Conservation (phyloP, 2,329 filamentous ascomycete species). For the Fusarium hainanense region DNA sequence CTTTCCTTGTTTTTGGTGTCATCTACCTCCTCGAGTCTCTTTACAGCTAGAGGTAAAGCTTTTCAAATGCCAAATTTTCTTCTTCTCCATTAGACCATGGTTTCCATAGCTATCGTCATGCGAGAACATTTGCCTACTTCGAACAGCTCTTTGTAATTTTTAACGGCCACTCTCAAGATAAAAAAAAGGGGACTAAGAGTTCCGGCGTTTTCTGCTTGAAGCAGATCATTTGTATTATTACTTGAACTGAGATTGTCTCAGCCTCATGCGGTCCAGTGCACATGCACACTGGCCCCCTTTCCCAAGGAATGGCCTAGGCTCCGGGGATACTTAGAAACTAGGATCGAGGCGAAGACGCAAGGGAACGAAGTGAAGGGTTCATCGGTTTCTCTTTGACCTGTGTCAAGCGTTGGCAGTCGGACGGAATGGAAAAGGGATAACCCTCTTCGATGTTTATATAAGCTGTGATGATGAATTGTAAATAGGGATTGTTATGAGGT, state of each 20-base stretch:
- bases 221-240: constrained; percentile 34
- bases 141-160: constrained; percentile 41
- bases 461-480: constrained; percentile 13
- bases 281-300: constrained; percentile 18
- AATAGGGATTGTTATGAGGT: background rate
- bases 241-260: constrained; percentile 28
- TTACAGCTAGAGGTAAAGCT: constrained; percentile 57
- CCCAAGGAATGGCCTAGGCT: constrained; percentile 7
- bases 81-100: constrained; percentile 24
- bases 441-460: constrained; percentile 6
- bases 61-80: constrained; percentile 14
- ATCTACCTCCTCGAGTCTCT: constrained; percentile 90
- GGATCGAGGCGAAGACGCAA: constrained; percentile 15
- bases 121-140: constrained; percentile 30
- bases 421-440: constrained; percentile 20
- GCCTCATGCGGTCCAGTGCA: constrained; percentile 8
- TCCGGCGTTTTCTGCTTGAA: constrained; percentile 1
- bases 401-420: background rate
- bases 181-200: constrained; percentile 7
- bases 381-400: background rate
- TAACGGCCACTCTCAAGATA: constrained; percentile 27
- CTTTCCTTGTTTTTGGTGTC: constrained; percentile 90
- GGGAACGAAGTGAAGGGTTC: constrained; percentile 2
- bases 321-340: constrained; percentile 1
- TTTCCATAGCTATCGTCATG: constrained; percentile 13